A percentile compares a stretch with the other conserved stretches of the same genome.
Evolutionary conservation across 139 green algal genomes (phyloP).

Genomic region (Auxenochlorella pyrenoidosa): DNA sequence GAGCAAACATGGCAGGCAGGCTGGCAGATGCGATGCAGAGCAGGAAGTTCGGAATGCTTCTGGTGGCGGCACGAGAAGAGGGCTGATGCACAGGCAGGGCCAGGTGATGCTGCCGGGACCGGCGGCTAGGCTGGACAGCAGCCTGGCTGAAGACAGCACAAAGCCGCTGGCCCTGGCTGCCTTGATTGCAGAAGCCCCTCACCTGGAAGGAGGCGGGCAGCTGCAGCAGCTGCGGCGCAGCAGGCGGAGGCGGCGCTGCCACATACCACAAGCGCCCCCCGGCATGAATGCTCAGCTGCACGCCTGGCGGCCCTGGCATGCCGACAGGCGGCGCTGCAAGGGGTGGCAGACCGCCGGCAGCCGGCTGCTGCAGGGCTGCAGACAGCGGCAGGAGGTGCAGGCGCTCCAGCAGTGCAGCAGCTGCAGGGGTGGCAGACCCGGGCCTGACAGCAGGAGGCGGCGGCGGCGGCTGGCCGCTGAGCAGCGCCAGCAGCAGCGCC

Average conservation of each 20-base stretch:
- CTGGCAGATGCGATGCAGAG: too few species aligned
- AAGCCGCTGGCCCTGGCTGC: background rate
- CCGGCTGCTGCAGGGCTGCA: background rate
- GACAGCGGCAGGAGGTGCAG: background rate
- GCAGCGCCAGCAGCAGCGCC: background rate
- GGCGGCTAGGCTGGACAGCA: background rate
- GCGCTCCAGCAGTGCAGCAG: background rate
- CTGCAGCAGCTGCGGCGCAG: slow-evolving; percentile 7
- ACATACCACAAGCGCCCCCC: background rate
- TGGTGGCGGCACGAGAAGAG: too few species aligned
- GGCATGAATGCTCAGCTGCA: slow-evolving; percentile 2
- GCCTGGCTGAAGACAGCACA: background rate
- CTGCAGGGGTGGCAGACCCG: background rate
- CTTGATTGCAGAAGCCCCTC: background rate
- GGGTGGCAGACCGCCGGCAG: background rate
- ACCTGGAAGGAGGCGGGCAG: slow-evolving; percentile 19
- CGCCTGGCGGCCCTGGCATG: background rate
- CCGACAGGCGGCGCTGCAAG: background rate
- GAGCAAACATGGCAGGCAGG: background rate
- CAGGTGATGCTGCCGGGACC: too few species aligned
- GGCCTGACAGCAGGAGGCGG: background rate
- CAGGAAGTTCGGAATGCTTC: too few species aligned
- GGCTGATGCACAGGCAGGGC: too few species aligned
- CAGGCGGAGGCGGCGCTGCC: background rate
- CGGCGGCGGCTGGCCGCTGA: background rate